Conservation (phyloP, 345 rosid genomes). For the Salix exigua region DNA sequence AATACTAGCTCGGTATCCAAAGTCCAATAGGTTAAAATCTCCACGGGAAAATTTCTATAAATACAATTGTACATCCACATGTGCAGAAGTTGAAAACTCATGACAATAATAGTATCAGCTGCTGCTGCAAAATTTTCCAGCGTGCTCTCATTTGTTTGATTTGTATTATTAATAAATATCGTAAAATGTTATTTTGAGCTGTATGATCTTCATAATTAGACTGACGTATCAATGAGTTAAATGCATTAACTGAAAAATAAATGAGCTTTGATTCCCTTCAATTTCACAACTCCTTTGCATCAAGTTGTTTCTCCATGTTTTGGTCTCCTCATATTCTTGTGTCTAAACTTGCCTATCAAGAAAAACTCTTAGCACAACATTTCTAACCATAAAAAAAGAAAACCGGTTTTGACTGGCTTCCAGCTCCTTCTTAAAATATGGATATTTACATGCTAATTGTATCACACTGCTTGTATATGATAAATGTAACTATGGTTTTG, state of each 20-base stretch:
- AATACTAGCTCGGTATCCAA: too few relatives aligned
- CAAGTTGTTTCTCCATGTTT: background rate
- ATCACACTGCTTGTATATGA: background rate
- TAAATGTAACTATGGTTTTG: slow-evolving; percentile 18
- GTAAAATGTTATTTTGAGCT: background rate
- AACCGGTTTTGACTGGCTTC: background rate
- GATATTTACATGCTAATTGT: background rate
- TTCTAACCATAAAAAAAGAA: background rate
- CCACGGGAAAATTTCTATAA: too few relatives aligned
- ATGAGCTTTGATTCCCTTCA: background rate
- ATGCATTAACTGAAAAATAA: background rate
- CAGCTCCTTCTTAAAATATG: background rate
- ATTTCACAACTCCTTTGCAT: background rate
- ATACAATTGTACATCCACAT: too few relatives aligned
- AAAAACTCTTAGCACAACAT: background rate
- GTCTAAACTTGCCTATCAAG: background rate
- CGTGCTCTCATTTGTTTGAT: too few relatives aligned
- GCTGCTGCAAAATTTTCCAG: too few relatives aligned
- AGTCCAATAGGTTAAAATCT: too few relatives aligned
- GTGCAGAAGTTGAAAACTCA: too few relatives aligned
- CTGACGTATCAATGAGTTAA: background rate
- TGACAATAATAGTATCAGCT: too few relatives aligned
- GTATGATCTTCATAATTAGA: background rate
- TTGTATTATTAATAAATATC: too few relatives aligned
- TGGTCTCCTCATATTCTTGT: background rate